phyloP scores from a whole-genome alignment of 306 rosid genomes.

The Lathyrus tuberosus region DNA sequence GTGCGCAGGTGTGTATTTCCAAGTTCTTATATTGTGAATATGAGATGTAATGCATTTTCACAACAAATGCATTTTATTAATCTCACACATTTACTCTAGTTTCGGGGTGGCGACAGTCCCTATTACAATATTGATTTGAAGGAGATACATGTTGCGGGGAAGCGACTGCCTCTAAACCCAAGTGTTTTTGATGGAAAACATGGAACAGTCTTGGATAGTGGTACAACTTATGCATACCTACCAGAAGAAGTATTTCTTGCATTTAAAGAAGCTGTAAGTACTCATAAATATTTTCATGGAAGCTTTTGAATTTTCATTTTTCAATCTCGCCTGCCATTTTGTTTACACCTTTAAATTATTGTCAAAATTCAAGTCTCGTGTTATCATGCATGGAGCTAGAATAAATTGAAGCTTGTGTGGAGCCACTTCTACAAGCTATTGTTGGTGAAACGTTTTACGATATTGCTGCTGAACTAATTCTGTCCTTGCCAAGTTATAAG shows the following conservation, averaged over 20 bases:
- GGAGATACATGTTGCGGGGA: constrained; percentile 96
- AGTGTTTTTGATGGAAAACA: constrained; percentile 74
- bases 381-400: constrained; percentile 2
- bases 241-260: constrained; percentile 78
- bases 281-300: constrained; percentile 12
- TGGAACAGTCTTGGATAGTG: constrained; percentile 95
- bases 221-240: constrained; percentile 95
- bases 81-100: constrained; percentile 99
- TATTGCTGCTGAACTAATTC: background rate
- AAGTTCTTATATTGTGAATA: constrained; percentile 38
- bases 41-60: constrained; percentile 56
- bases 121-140: constrained; percentile 96
- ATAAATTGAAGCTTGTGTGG: background rate
- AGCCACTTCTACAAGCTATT: background rate
- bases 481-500: constrained; percentile 1
- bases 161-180: constrained; percentile 62
- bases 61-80: constrained; percentile 72
- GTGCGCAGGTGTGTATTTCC: constrained; percentile 74
- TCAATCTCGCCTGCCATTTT: constrained; percentile 24
- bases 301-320: constrained; percentile 23
- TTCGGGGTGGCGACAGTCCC: constrained; percentile 99
- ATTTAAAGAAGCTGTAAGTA: constrained; percentile 88
- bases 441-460: background rate
- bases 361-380: constrained; percentile 19
- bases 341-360: constrained; percentile 10